These are phyloP conservation scores for Tubosaeta brunneosetosa DNA, from an alignment of 768 basidiomycete species.

Conservation along the genomic window DNA sequence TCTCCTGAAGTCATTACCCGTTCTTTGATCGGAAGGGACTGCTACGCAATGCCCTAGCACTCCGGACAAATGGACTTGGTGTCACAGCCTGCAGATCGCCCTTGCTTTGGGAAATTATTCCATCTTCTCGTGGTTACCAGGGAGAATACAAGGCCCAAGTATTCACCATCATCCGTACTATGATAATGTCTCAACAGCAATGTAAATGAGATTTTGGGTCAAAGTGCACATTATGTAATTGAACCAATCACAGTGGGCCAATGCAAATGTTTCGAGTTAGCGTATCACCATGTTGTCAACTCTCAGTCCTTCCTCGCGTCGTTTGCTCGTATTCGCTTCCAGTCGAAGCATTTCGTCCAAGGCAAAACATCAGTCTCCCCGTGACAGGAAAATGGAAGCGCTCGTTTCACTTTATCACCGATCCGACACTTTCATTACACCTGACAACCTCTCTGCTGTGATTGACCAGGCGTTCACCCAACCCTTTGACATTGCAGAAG, in stretches of 20 bases:
- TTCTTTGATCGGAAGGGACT: too few species aligned
- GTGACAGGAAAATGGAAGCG: constrained; percentile 51
- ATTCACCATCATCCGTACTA: background rate
- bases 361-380: constrained; percentile 12
- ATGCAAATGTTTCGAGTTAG: background rate
- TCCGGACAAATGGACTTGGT: too few species aligned
- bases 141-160: too few species aligned
- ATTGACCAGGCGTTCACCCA: constrained; percentile 62
- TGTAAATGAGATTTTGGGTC: too few species aligned
- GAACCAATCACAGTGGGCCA: too few species aligned
- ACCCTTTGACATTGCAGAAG: constrained; percentile 14
- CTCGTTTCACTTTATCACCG: constrained; percentile 79
- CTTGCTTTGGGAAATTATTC: too few species aligned
- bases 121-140: too few species aligned
- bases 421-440: constrained; percentile 63
- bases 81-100: too few species aligned
- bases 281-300: constrained; percentile 12
- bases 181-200: too few species aligned
- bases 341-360: constrained; percentile 22
- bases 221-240: constrained; percentile 15
- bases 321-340: constrained; percentile 3
- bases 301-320: constrained; percentile 5
- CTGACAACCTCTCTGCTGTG: constrained; percentile 56
- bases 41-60: too few species aligned
- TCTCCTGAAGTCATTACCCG: too few species aligned